These are phyloP conservation scores for Sclerotinia nivalis DNA, from an alignment of 2,329 filamentous ascomycete genomes.

Conservation along the genomic window DNA sequence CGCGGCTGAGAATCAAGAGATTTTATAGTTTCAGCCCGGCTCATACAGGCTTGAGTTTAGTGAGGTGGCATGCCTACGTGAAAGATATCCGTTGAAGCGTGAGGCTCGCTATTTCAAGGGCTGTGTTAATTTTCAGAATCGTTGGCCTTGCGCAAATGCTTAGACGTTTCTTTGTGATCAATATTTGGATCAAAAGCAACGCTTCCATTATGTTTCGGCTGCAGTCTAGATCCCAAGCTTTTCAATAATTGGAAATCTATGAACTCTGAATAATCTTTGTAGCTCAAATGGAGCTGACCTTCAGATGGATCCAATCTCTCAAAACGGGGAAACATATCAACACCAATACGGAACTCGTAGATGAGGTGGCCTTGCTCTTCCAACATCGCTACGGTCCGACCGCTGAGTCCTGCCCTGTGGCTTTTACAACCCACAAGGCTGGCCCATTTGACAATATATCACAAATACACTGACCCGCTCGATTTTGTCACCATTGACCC, in stretches of 20 bases:
- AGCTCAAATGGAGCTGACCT: no score
- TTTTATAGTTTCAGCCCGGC: no score
- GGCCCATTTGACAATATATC: background rate
- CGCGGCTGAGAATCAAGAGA: no score
- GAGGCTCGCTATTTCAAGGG: no score
- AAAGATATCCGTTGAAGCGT: no score
- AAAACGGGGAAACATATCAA: no score
- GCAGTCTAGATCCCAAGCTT: background rate
- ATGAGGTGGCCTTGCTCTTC: background rate
- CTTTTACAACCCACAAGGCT: background rate
- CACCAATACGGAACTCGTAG: no score
- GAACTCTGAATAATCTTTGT: background rate
- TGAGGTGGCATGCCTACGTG: no score
- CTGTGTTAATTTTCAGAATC: no score
- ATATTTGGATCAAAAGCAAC: background rate
- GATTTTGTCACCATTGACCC: background rate
- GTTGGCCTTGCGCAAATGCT: background rate
- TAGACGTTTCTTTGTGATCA: background rate
- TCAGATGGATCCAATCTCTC: no score
- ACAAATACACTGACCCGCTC: background rate
- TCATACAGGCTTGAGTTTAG: no score
- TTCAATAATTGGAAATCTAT: background rate
- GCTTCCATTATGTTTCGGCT: background rate
- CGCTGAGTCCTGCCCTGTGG: background rate
- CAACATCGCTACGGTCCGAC: background rate